Evolutionary conservation across 179 eudicot species (phyloP).

Genomic region (Beta lomatogona): DNA sequence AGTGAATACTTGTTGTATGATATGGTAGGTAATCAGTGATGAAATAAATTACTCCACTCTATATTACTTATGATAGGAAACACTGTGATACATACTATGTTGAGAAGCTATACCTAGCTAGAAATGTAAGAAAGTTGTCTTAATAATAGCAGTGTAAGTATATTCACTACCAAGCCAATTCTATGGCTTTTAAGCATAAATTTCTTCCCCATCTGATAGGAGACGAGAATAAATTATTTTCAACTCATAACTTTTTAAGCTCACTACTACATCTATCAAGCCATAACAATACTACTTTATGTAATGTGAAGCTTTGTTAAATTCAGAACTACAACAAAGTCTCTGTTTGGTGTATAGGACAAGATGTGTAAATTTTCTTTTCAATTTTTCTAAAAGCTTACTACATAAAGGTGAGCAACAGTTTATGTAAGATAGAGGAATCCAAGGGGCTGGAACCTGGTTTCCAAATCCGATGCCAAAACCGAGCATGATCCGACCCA

Average conservation of each 20-base stretch:
- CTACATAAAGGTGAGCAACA: neutral
- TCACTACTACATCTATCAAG: neutral
- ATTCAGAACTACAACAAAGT: neutral
- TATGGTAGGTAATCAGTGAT: neutral
- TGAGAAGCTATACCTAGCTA: too few relatives aligned
- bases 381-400: neutral
- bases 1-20: neutral
- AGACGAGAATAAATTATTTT: too few relatives aligned
- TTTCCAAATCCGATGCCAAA: slow-evolving; percentile 96
- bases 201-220: too few relatives aligned
- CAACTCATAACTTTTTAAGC: too few relatives aligned
- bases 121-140: too few relatives aligned
- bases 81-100: too few relatives aligned
- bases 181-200: too few relatives aligned
- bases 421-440: neutral
- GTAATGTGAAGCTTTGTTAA: neutral
- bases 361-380: too few relatives aligned
- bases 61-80: too few relatives aligned
- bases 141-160: too few relatives aligned
- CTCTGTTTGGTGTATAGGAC: neutral
- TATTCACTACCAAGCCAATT: too few relatives aligned
- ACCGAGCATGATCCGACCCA: slow-evolving; percentile 88
- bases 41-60: too few relatives aligned
- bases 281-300: neutral
- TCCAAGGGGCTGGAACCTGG: slow-evolving; percentile 46